These are phyloP conservation scores for Boletus speciosus DNA, from an alignment of 768 basidiomycete species.

Conservation along the genomic window DNA sequence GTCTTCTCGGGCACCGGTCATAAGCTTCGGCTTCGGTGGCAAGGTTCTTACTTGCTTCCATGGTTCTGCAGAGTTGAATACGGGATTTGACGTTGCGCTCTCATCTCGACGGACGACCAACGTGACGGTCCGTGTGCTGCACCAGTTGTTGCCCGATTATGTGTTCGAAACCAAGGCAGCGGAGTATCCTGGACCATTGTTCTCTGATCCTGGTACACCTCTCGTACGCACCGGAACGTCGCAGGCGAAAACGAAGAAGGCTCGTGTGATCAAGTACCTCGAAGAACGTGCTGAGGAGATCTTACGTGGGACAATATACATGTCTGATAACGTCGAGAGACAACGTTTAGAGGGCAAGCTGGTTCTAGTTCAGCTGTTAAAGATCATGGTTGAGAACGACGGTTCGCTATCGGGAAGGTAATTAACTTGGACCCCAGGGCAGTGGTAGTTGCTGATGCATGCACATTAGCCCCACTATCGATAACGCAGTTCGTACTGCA, in stretches of 20 bases:
- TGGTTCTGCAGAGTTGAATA: slow-evolving; percentile 56
- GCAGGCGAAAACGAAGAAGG: slow-evolving; percentile 81
- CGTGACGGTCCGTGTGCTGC: slow-evolving; percentile 63
- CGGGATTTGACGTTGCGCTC: slow-evolving; percentile 76
- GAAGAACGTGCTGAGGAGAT: slow-evolving; percentile 73
- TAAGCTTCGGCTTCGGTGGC: slow-evolving; percentile 94
- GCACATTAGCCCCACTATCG: slow-evolving; percentile 54
- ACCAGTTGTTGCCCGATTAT: slow-evolving; percentile 67
- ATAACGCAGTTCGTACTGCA: slow-evolving; percentile 69
- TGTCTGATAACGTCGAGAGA: slow-evolving; percentile 50
- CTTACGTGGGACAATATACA: slow-evolving; percentile 69
- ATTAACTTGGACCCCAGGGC: background rate
- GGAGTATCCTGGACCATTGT: slow-evolving; percentile 83
- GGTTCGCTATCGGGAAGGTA: slow-evolving; percentile 86
- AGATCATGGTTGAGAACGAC: slow-evolving; percentile 83
- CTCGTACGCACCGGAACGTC: slow-evolving; percentile 62
- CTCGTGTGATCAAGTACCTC: slow-evolving; percentile 73
- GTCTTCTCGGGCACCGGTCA: slow-evolving; percentile 67
- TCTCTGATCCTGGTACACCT: slow-evolving; percentile 68
- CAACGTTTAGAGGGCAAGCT: slow-evolving; percentile 73
- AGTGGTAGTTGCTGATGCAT: slow-evolving; percentile 16
- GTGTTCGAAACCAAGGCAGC: slow-evolving; percentile 50
- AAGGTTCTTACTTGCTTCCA: slow-evolving; percentile 88
- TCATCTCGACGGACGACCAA: slow-evolving; percentile 67
- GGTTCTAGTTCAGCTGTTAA: slow-evolving; percentile 68